phyloP scores from a whole-genome alignment of 352 stramenopile genomes.

The Phytopythium boreale region DNA sequence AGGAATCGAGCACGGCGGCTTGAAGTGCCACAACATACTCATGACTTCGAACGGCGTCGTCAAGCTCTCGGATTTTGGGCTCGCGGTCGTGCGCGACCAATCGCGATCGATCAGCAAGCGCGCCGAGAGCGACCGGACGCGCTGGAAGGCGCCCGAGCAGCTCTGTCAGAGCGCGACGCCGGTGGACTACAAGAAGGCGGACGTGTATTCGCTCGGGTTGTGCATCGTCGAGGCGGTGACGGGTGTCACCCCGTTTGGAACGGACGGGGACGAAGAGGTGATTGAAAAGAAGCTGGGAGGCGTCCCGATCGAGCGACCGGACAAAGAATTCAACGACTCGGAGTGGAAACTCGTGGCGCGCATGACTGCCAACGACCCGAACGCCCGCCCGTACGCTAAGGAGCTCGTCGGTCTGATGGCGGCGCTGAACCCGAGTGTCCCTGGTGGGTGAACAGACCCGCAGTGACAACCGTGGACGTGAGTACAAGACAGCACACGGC shows the following conservation, averaged over 20 bases:
- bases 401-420: no score
- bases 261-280: no score
- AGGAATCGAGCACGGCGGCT: slow-evolving; percentile 75
- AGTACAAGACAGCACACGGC: no score
- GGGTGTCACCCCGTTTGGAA: no score
- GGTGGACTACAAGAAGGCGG: no score
- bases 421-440: no score
- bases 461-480: no score
- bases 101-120: no score
- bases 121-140: no score
- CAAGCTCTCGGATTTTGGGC: slow-evolving; percentile 47
- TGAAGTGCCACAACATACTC: slow-evolving; percentile 88
- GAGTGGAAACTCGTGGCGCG: neutral
- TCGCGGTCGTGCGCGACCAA: no score
- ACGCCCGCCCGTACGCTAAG: no score
- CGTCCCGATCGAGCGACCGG: neutral
- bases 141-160: slow-evolving; percentile 17
- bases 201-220: slow-evolving; percentile 23
- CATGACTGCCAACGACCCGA: neutral
- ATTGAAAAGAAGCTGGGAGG: slow-evolving; percentile 6
- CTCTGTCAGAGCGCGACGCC: neutral
- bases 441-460: no score
- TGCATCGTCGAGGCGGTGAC: slow-evolving; percentile 21
- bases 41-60: slow-evolving; percentile 35
- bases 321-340: neutral